phyloP scores from a whole-genome alignment of 2,329 filamentous ascomycete genomes.

The Neonectria sp. region DNA sequence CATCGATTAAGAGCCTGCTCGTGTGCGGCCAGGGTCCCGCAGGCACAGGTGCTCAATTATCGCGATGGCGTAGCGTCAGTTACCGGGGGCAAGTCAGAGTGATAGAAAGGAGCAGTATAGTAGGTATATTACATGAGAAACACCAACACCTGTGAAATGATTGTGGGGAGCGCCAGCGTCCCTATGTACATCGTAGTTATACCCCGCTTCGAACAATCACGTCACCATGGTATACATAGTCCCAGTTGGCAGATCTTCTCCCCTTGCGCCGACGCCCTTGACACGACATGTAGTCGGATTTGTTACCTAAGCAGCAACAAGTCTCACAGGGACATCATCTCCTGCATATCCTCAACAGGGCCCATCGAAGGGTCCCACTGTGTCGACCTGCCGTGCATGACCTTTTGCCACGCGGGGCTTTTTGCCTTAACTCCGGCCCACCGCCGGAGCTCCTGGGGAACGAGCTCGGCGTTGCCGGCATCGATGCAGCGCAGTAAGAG shows the following conservation, averaged over 20 bases:
- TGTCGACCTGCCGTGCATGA: conserved; percentile 32
- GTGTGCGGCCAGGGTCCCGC: too few relatives aligned
- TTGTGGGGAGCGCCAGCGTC: background rate
- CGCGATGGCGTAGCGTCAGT: background rate
- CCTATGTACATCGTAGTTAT: background rate
- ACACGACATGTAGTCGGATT: too few relatives aligned
- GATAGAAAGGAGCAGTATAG: background rate
- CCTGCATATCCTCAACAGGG: conserved; percentile 29
- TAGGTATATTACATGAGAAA: background rate
- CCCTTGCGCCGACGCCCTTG: background rate
- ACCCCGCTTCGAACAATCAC: background rate
- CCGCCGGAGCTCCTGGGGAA: conserved; percentile 24
- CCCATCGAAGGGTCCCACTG: conserved; percentile 34
- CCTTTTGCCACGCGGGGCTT: conserved; percentile 24
- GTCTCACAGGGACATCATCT: conserved; percentile 29
- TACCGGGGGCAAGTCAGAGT: background rate
- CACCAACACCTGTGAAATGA: background rate
- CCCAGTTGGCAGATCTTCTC: background rate
- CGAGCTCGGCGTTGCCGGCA: conserved; percentile 24
- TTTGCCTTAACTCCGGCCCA: conserved; percentile 29
- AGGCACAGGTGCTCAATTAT: background rate
- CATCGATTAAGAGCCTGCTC: too few relatives aligned
- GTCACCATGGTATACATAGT: too few relatives aligned
- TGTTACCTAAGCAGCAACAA: too few relatives aligned
- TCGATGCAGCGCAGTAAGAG: conserved; percentile 31